Percentiles rank a stretch among this genome's conserved stretches.
phyloP scores from a whole-genome alignment of 106 monocot species.

The Acorus gramineus region DNA sequence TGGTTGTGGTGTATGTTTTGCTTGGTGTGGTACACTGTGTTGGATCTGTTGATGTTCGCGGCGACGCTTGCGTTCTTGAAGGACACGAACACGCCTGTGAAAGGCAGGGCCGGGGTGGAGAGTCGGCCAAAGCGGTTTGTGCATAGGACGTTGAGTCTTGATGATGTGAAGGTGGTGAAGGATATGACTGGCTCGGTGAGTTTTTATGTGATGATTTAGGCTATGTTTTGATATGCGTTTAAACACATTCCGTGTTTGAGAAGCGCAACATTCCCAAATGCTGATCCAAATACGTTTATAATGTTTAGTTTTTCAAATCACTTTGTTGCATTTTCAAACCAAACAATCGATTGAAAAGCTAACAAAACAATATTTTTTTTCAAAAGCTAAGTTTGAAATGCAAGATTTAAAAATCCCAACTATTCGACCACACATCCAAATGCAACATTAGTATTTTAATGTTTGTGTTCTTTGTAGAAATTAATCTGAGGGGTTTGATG shows the following conservation, averaged over 20 bases:
- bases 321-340: neutral
- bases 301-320: neutral
- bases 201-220: neutral
- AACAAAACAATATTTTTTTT: too few species aligned
- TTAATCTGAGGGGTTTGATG: too few species aligned
- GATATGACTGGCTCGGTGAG: constrained; percentile 38
- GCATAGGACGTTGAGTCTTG: constrained; percentile 33
- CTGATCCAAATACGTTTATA: too few species aligned
- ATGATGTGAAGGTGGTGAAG: constrained; percentile 59
- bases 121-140: constrained; percentile 40
- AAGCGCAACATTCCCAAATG: too few species aligned
- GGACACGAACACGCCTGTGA: constrained; percentile 52
- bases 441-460: neutral
- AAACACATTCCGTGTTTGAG: too few species aligned
- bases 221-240: too few species aligned
- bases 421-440: neutral
- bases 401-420: too few species aligned
- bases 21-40: constrained; percentile 33
- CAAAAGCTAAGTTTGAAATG: too few species aligned
- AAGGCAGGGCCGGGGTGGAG: constrained; percentile 32
- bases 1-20: constrained; percentile 15
- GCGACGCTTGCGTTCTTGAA: constrained; percentile 23
- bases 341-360: neutral
- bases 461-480: neutral
- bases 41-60: constrained; percentile 24